These are phyloP conservation scores for Fusarium aywerte DNA, from an alignment of 2,329 filamentous ascomycete species.

Conservation along the genomic window DNA sequence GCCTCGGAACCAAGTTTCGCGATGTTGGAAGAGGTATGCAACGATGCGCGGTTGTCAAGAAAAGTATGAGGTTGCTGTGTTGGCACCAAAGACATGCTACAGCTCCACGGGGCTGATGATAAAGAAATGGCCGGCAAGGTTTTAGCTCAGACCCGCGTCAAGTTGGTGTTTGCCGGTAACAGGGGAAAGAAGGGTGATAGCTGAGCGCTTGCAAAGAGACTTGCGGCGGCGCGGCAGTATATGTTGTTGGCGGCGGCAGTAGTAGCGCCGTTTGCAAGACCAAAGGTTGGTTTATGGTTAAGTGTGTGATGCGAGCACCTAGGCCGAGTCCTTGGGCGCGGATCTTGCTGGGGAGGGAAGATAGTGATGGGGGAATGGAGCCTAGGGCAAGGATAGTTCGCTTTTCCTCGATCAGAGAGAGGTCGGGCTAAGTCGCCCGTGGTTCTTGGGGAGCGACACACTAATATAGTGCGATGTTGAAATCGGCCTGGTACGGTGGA, in stretches of 20 bases:
- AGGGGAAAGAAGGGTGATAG: slow-evolving; percentile 46
- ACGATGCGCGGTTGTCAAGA: slow-evolving; percentile 44
- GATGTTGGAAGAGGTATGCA: slow-evolving; percentile 37
- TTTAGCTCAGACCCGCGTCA: slow-evolving; percentile 51
- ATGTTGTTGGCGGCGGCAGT: slow-evolving; percentile 51
- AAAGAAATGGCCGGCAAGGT: slow-evolving; percentile 47
- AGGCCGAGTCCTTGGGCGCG: slow-evolving; percentile 50
- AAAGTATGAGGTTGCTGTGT: slow-evolving; percentile 49
- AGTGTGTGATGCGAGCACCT: slow-evolving; percentile 49
- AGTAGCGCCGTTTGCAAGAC: slow-evolving; percentile 49
- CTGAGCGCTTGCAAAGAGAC: slow-evolving; percentile 48
- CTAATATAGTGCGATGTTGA: slow-evolving; percentile 56
- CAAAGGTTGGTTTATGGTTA: slow-evolving; percentile 49
- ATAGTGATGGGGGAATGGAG: slow-evolving; percentile 44
- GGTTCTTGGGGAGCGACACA: slow-evolving; percentile 53
- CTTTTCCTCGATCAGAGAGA: slow-evolving; percentile 48
- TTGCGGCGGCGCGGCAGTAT: slow-evolving; percentile 52
- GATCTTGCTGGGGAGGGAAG: slow-evolving; percentile 48
- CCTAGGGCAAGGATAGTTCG: slow-evolving; percentile 48
- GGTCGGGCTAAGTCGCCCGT: slow-evolving; percentile 47
- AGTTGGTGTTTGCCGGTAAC: slow-evolving; percentile 46
- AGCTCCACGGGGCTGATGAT: slow-evolving; percentile 47
- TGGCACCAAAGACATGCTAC: slow-evolving; percentile 52
- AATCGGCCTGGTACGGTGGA: slow-evolving; percentile 47
- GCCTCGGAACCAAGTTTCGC: slow-evolving; percentile 44